Base-by-base conservation (phyloP, 441 rosid species). In the Corymbia citriodora region DNA sequence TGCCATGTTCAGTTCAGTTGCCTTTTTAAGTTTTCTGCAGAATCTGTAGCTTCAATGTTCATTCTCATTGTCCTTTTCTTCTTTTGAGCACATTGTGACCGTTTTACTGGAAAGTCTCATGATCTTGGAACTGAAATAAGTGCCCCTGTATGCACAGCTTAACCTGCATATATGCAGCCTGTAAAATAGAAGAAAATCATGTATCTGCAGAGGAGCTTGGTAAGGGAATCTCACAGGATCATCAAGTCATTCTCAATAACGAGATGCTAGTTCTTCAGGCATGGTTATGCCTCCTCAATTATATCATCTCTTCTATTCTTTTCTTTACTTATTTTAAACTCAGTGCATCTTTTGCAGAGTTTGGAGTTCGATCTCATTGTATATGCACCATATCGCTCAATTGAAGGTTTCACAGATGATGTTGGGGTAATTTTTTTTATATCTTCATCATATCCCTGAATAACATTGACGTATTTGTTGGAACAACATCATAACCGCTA, bases 151-250 rank as follows among this genome's bases (percentile, higher is more conserved):
- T 88, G 72, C 81, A 55, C 95, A 97, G 99, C 97, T 96, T 98
- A 95, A 98, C 99, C 86, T 98, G 99, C 92, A 96, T 98, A 88
- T 98, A 98, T 93, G 94, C 97, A 16, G 97, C 99, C 68, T 96
- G 99, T 94, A 98, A 98, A 92, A 97, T 98, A 92, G 99, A 98
- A 92, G 99, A 98, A 93, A 98, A 97, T 93, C 99, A 97, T 88
- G 99, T 98, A 48, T 98, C 99, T 83, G 99, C 99, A 33, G 99
- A 98, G 95, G 99, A 98, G 96, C 98, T 98, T 93, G 99, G 99
- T 91, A 97, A 97, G 93, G 99, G 99, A 90, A 97, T 98, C 93
- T 95, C 97, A 87, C 99, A 98, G 95, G 99, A 98, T 95, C 99
- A 96, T 93, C 99, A 95, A 82, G 91, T 98, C 94, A 98, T 98